Evolutionary conservation across 2,329 filamentous ascomycete genomes (phyloP).

Genomic region (Plectosphaerella sp.): DNA sequence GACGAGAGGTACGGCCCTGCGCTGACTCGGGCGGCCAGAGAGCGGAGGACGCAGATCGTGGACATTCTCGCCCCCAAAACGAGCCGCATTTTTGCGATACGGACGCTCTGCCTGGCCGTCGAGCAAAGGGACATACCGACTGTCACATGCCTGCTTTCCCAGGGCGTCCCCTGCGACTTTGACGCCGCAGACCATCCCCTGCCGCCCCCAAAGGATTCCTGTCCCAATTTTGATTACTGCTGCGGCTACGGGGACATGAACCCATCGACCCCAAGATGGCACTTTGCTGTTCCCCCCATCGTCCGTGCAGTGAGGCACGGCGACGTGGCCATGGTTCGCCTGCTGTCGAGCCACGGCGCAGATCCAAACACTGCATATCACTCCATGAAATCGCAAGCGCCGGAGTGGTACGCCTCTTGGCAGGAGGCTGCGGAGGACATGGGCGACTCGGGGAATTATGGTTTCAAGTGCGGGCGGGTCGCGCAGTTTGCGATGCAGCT

Average conservation of each 20-base stretch:
- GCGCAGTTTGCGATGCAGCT: constrained; percentile 1
- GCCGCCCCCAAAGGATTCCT: neutral
- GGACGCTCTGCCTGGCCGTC: constrained; percentile 1
- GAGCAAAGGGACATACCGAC: constrained; percentile 2
- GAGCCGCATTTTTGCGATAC: neutral
- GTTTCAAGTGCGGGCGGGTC: neutral
- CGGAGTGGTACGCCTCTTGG: neutral
- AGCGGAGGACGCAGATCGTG: constrained; percentile 1
- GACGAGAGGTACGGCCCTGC: constrained; percentile 1
- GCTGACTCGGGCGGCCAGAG: constrained; percentile 1
- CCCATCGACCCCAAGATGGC: neutral
- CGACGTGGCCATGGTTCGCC: neutral
- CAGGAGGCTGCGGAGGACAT: neutral
- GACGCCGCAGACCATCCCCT: neutral
- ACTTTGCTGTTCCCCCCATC: neutral
- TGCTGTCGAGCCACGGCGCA: constrained; percentile 1
- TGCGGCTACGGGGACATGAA: no score
- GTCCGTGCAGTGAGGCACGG: neutral
- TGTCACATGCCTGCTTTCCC: constrained; percentile 1
- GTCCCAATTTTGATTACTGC: neutral
- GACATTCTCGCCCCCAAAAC: constrained; percentile 1
- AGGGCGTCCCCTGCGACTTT: constrained; percentile 1
- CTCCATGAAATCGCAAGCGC: neutral
- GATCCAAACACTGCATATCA: constrained; percentile 2
- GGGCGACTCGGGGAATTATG: neutral